Evolutionary conservation across 306 rosid genomes (phyloP).

Genomic region (barrel medic (Medicago truncatula)): DNA sequence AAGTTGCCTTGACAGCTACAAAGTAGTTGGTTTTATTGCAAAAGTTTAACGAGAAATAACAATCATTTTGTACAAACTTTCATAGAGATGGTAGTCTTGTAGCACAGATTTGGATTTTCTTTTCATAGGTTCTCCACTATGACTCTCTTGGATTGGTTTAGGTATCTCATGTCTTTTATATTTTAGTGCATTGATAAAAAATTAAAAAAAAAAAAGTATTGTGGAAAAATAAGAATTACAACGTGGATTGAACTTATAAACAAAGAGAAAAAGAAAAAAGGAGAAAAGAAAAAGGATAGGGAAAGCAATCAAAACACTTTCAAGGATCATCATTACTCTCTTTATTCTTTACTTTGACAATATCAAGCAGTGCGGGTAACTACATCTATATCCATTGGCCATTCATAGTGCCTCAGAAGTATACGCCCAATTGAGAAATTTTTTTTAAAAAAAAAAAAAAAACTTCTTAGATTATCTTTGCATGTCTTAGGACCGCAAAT

Average conservation of each 20-base stretch:
- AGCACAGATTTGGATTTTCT: too few species aligned
- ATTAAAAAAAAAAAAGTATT: too few species aligned
- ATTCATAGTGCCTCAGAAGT: slow-evolving; percentile 21
- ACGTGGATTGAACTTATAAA: slow-evolving; percentile 34
- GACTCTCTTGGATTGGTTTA: too few species aligned
- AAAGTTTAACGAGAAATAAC: too few species aligned
- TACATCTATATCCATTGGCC: slow-evolving; percentile 26
- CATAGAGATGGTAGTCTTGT: too few species aligned
- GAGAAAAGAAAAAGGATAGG: slow-evolving; percentile 41
- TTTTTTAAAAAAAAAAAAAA: too few species aligned
- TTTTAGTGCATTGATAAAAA: too few species aligned
- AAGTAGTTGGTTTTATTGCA: too few species aligned
- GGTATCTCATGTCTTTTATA: too few species aligned
- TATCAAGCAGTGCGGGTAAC: not conserved
- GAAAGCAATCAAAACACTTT: slow-evolving; percentile 51
- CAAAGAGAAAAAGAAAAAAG: slow-evolving; percentile 33
- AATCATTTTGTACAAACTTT: too few species aligned
- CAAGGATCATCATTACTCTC: slow-evolving; percentile 53
- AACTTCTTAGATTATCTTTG: slow-evolving; percentile 20
- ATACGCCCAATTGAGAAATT: slow-evolving; percentile 13
- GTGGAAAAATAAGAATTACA: slow-evolving; percentile 35
- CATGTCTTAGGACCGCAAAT: slow-evolving; percentile 46
- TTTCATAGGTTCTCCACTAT: too few species aligned
- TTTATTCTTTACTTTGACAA: slow-evolving; percentile 48
- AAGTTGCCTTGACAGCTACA: too few species aligned